Base-by-base conservation (phyloP, 2,329 filamentous ascomycete genomes). In the Arachnopeziza araneosa region DNA sequence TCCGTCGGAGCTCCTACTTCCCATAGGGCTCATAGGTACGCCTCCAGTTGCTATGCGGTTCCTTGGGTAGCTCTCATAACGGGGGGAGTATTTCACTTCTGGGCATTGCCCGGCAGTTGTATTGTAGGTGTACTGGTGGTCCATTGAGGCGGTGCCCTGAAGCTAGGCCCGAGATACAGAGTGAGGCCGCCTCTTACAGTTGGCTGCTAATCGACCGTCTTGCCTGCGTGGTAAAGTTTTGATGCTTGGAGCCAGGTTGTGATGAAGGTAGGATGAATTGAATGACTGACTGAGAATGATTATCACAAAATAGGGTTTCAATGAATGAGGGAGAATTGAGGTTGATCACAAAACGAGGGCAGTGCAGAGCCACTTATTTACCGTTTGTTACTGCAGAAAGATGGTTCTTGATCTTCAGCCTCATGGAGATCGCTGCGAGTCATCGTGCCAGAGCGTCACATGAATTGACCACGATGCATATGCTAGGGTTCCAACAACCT, bases 151-250 rank as follows among this genome's bases (percentile, higher is more conserved):
- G 23, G 56, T 59, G 24, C 53, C 51, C 52, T 59, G 1, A 49
- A 49, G 23, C 57, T 52, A 44, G 22, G 23, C 36, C 36, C n/a
- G 14, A 17, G 56, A 54, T 24, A 49, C 51, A 50, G 21, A 52
- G 23, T 4, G 22, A 59, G 49, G 48, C 52, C 49, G 30, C 44
- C 48, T 54, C 57, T 55, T 50, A 44, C 57, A 55, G 49, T 24
- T 30, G 12, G 53, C 24, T 21, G 17, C 4, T 26, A 10, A 24
- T 54, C 10, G 19, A 54, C n/a, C 23, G 24, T 26, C 52, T 10
- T 17, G 24, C 52, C 24, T 54, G 26, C 52, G 23, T 54, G 26
- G 24, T 4, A n/a, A n/a, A 44, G 17, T 44, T 19, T 44, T 19
- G 36, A 14, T 30, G 26, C 26, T 30, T 4, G 26, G 36, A 8